phyloP scores from a whole-genome alignment of 805 yeast species.

The Saturnispora zaruensis region DNA sequence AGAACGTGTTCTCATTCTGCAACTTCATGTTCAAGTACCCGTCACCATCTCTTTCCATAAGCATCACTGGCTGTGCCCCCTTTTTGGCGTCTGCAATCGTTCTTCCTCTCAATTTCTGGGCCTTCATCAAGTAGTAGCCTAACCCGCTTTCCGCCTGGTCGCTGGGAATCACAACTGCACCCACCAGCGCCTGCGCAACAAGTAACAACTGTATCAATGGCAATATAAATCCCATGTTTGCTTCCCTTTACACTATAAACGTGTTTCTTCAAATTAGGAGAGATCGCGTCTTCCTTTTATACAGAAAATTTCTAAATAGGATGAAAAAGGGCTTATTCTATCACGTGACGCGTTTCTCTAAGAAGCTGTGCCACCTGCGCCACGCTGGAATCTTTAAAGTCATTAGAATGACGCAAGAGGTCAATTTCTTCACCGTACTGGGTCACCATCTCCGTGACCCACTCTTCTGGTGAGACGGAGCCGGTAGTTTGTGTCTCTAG shows the following conservation, averaged over 20 bases:
- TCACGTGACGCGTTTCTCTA: conserved; percentile 4
- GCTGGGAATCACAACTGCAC: background rate
- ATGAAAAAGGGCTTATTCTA: background rate
- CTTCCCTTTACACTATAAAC: background rate
- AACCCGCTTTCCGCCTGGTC: background rate
- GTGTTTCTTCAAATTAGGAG: background rate
- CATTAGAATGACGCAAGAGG: conserved; percentile 51
- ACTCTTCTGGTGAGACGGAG: conserved; percentile 5
- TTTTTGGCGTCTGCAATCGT: conserved; percentile 4
- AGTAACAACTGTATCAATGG: background rate
- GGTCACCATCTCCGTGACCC: conserved; percentile 35
- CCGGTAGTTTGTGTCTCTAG: background rate
- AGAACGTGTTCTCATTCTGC: conserved; percentile 35
- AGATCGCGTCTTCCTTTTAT: background rate
- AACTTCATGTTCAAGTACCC: conserved; percentile 28
- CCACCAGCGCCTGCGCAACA: background rate
- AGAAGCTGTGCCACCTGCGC: conserved; percentile 12
- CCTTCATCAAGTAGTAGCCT: conserved; percentile 17
- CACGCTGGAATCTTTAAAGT: conserved; percentile 36
- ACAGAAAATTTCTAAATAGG: background rate
- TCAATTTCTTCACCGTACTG: conserved; percentile 56
- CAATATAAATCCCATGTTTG: background rate
- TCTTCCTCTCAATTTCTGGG: conserved; percentile 15
- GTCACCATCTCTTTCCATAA: conserved; percentile 21
- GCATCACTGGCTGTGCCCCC: conserved; percentile 14